These are phyloP conservation scores for Globisporangium acanthophoron DNA, from an alignment of 352 stramenopile species.

Conservation along the genomic window DNA sequence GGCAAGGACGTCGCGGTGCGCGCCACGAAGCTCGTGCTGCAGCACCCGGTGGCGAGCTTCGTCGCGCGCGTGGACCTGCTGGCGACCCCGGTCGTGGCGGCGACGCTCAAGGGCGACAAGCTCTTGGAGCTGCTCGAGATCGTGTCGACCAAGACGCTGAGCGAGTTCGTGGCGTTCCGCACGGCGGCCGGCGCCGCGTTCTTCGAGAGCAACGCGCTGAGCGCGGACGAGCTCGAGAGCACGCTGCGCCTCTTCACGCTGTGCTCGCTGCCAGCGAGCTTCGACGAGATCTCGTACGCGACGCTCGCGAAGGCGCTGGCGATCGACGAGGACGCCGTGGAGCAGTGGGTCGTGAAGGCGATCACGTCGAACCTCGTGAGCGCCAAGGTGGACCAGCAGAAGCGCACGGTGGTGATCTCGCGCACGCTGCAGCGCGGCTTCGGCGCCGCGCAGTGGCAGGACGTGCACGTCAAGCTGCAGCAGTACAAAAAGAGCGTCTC, in stretches of 20 bases:
- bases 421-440: constrained; percentile 78
- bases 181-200: constrained; percentile 55
- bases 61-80: constrained; percentile 86
- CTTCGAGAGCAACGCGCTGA: constrained; percentile 52
- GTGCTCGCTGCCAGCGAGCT: constrained; percentile 86
- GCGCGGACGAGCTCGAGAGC: constrained; percentile 53
- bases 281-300: constrained; percentile 90
- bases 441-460: constrained; percentile 86
- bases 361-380: constrained; percentile 89
- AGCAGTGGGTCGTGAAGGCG: constrained; percentile 93
- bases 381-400: constrained; percentile 95
- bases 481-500: constrained; percentile 93
- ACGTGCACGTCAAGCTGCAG: constrained; percentile 85
- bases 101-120: constrained; percentile 61
- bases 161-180: constrained; percentile 85
- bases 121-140: constrained; percentile 89
- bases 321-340: constrained; percentile 82
- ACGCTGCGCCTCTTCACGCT: constrained; percentile 93
- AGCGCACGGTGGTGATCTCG: constrained; percentile 86
- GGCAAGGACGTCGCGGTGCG: constrained; percentile 78
- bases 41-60: constrained; percentile 89
- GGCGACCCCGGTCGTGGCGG: constrained; percentile 67
- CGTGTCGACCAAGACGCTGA: constrained; percentile 89
- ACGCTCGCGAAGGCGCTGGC: constrained; percentile 80
- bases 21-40: constrained; percentile 80